These are phyloP conservation scores for Rhododendron simsii DNA, from an alignment of 148 eudicot genomes.

Conservation along the genomic window DNA sequence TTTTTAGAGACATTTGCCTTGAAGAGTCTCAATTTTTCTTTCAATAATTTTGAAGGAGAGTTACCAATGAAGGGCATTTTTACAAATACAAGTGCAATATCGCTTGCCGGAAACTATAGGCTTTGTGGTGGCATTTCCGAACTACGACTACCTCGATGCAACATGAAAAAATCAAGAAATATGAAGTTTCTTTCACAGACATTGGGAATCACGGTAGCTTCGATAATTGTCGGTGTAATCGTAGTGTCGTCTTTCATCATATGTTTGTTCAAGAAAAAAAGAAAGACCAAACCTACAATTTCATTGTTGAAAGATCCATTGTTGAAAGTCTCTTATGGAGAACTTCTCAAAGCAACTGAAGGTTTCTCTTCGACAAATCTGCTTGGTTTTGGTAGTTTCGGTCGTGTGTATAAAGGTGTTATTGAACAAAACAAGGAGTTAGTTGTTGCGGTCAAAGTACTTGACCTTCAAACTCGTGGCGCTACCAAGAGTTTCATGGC, in stretches of 20 bases:
- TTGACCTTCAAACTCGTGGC: background rate
- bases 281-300: background rate
- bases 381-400: background rate
- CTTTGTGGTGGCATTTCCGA: slow-evolving; percentile 14
- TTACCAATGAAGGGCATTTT: background rate
- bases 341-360: background rate
- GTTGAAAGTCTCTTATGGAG: background rate
- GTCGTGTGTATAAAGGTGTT: background rate
- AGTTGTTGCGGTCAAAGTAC: background rate
- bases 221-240: background rate
- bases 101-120: slow-evolving; percentile 5
- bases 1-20: no score
- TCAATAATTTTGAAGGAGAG: background rate
- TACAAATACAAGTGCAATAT: background rate
- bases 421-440: background rate
- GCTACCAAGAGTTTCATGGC: background rate
- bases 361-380: background rate
- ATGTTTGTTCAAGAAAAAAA: background rate
- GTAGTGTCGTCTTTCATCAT: background rate
- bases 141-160: slow-evolving; percentile 8
- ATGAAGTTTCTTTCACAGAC: background rate
- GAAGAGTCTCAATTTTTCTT: no score
- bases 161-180: background rate
- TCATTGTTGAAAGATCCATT: background rate
- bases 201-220: background rate